phyloP scores from a whole-genome alignment of 208 protist genomes.

The Trypanosoma vivax region DNA sequence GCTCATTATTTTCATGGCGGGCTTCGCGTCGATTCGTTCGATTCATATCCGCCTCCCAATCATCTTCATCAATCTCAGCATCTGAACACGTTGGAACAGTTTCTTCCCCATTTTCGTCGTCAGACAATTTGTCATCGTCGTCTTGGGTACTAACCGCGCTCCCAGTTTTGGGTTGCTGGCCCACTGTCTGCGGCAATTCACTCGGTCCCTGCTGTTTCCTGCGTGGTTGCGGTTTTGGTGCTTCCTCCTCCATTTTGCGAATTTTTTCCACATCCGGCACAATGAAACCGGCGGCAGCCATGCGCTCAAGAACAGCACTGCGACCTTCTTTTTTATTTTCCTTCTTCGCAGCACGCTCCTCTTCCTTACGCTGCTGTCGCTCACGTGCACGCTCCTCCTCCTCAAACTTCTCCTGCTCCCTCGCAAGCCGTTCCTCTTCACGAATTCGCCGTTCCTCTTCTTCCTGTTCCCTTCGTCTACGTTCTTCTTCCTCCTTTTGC shows the following conservation, averaged over 20 bases:
- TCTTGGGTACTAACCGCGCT: not conserved
- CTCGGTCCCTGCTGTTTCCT: conserved; percentile 33
- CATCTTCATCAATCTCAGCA: conserved; percentile 75
- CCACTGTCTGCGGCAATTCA: conserved; percentile 22
- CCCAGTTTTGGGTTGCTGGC: not conserved
- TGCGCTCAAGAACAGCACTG: conserved; percentile 66
- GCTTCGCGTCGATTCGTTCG: conserved; percentile 60
- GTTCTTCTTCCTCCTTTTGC: conserved; percentile 81
- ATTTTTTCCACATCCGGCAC: conserved; percentile 82
- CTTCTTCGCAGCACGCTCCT: conserved; percentile 63
- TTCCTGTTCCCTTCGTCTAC: conserved; percentile 58
- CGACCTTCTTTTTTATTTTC: conserved; percentile 33
- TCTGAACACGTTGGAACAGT: conserved; percentile 69
- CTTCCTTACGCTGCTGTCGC: conserved; percentile 71
- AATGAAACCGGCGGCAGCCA: conserved; percentile 74
- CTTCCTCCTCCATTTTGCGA: conserved; percentile 49
- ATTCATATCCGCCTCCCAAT: conserved; percentile 77
- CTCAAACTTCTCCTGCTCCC: conserved; percentile 84
- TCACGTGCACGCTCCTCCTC: conserved; percentile 68
- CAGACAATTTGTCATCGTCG: conserved; percentile 25
- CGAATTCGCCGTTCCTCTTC: conserved; percentile 71
- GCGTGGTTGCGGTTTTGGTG: conserved; percentile 28
- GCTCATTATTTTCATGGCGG: conserved; percentile 58
- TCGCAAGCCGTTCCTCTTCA: conserved; percentile 75
- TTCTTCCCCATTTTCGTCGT: conserved; percentile 50